Percentiles rank a stretch among this genome's conserved stretches.
These are phyloP conservation scores for Chaetomium olivaceum DNA, from an alignment of 2,329 filamentous ascomycete genomes.

Conservation along the genomic window DNA sequence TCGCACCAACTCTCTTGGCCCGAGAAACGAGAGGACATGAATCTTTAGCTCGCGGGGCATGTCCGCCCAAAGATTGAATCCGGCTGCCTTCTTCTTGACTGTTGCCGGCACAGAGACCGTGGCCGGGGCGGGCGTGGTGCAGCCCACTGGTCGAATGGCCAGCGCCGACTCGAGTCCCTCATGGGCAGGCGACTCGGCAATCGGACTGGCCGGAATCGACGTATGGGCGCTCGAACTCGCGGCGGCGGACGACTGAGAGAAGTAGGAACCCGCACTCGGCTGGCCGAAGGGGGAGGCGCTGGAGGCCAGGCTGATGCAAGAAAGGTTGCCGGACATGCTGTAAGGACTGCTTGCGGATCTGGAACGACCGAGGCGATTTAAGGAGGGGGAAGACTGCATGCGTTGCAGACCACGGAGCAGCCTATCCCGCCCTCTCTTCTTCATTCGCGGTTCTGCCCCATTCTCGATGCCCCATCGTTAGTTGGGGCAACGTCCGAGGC, in stretches of 20 bases:
- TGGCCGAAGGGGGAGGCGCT: slow-evolving; percentile 46
- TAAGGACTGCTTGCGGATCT: slow-evolving; percentile 70
- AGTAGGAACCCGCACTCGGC: slow-evolving; percentile 38
- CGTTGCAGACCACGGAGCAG: slow-evolving; percentile 74
- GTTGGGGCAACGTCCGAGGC: slow-evolving; percentile 13
- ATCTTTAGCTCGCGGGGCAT: slow-evolving; percentile 83
- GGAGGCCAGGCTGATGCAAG: slow-evolving; percentile 55
- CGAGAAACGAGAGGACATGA: slow-evolving; percentile 72
- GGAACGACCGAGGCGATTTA: slow-evolving; percentile 63
- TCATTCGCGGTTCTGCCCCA: slow-evolving; percentile 24
- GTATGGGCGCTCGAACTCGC: slow-evolving; percentile 41
- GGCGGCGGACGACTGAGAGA: slow-evolving; percentile 36
- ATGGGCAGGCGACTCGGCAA: slow-evolving; percentile 43
- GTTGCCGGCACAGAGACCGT: slow-evolving; percentile 67
- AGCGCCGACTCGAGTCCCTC: slow-evolving; percentile 50
- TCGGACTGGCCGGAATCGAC: slow-evolving; percentile 44
- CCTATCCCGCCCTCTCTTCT: slow-evolving; percentile 63
- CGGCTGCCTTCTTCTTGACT: slow-evolving; percentile 49
- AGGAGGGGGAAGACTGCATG: slow-evolving; percentile 76
- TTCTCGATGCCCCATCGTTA: slow-evolving; percentile 18
- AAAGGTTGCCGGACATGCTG: slow-evolving; percentile 53
- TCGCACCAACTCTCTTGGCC: slow-evolving; percentile 77
- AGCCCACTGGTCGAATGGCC: slow-evolving; percentile 57
- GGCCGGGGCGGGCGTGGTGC: slow-evolving; percentile 44
- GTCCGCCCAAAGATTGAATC: slow-evolving; percentile 72